Base-by-base conservation (phyloP, 176 grass and related monocot species). In the Oryza australiensis region DNA sequence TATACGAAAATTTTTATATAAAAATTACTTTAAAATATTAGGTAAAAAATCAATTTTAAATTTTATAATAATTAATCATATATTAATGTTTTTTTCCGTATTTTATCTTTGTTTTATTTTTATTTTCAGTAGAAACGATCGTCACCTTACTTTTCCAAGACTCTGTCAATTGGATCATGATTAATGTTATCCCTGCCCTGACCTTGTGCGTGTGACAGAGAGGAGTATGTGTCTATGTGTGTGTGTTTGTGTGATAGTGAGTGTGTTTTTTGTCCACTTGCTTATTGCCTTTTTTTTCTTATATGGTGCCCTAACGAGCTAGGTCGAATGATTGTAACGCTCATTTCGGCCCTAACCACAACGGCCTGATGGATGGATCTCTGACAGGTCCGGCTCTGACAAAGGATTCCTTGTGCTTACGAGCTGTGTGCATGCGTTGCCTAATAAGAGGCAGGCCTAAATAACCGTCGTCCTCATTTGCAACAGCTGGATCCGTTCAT, bases 251-350 rank as follows among this genome's bases (percentile, higher is more conserved):
- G 18, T 55, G 51, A 55, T 55, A 55, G 51, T n/a, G 51, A 55
- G 51, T 55, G 13, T 40, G 46, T 49, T 55, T 55, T 20, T 55
- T 55, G 51, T 55, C 18, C 20, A 55, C 51, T n/a, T 55, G 51
- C 20, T 55, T 40, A 40, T 55, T 55, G 51, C 51, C 15, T 24
- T 40, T 37, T 40, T 37, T 4, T 76, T 27, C 62, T 7, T 11
- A 3, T 38, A 60, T 7, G 28, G 49, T 62, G 79, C 15, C 68
- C 26, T 26, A 23, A 7, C 35, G 35, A 37, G 18, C 24, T 22
- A 55, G 49, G 5, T 23, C 34, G 22, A 43, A 72, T 72, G 49
- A 72, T 62, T 81, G 60, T 80, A 59, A 77, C 78, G 48, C 66
- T n/a, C 78, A 70, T 26, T 24, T 81, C 66, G 34, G 37, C 59